These are phyloP conservation scores for Spathaspora arborariae DNA, from an alignment of 805 yeast species.

Conservation along the genomic window DNA sequence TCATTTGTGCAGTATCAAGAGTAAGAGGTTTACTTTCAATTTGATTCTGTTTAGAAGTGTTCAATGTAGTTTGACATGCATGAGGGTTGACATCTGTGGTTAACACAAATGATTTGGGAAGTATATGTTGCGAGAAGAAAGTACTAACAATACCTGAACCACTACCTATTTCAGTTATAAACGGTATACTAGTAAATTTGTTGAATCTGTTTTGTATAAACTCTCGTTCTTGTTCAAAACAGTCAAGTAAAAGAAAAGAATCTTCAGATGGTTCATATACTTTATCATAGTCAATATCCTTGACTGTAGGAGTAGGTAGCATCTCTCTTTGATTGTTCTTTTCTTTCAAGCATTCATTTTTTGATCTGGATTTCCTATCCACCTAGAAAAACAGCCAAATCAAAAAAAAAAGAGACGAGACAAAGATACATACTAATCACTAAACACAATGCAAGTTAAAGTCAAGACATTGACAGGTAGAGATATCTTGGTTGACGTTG, in stretches of 20 bases:
- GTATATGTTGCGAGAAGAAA: slow-evolving; percentile 60
- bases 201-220: slow-evolving; percentile 23
- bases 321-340: slow-evolving; percentile 29
- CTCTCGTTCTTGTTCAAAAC: slow-evolving; percentile 58
- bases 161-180: slow-evolving; percentile 81
- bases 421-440: not conserved
- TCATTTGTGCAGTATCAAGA: slow-evolving; percentile 45
- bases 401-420: not conserved
- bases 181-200: slow-evolving; percentile 28
- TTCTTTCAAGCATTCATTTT: not conserved
- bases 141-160: slow-evolving; percentile 91
- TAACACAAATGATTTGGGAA: slow-evolving; percentile 48
- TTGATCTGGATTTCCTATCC: not conserved
- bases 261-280: slow-evolving; percentile 97
- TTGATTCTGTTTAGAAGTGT: slow-evolving; percentile 20
- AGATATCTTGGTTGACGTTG: slow-evolving; percentile 75
- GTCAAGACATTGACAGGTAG: slow-evolving; percentile 81
- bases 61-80: slow-evolving; percentile 52
- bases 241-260: slow-evolving; percentile 77
- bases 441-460: slow-evolving; percentile 56
- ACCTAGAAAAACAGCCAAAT: not conserved
- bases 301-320: slow-evolving; percentile 76
- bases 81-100: slow-evolving; percentile 81
- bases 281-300: slow-evolving; percentile 53
- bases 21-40: slow-evolving; percentile 2